These are phyloP conservation scores for Saccharomycopsis sp. DNA, from an alignment of 805 yeast genomes.

Conservation along the genomic window DNA sequence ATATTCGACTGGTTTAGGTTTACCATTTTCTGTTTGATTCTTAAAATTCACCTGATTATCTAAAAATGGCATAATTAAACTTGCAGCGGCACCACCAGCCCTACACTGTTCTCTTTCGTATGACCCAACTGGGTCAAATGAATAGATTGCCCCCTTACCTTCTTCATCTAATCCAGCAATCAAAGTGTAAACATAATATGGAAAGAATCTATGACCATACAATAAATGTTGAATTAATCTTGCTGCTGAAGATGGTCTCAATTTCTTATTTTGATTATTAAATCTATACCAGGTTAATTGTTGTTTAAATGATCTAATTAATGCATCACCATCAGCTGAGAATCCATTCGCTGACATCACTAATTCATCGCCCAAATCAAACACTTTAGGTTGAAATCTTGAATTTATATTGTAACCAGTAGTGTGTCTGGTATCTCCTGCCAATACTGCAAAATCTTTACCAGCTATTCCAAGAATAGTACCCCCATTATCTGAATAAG, in stretches of 20 bases:
- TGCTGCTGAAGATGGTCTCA: slow-evolving; percentile 71
- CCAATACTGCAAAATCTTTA: slow-evolving; percentile 91
- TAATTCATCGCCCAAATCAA: slow-evolving; percentile 81
- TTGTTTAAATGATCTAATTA: slow-evolving; percentile 63
- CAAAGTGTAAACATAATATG: slow-evolving; percentile 92
- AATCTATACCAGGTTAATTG: slow-evolving; percentile 87
- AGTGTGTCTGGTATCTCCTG: slow-evolving; percentile 97
- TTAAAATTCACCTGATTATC: slow-evolving; percentile 96
- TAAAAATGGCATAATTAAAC: slow-evolving; percentile 92
- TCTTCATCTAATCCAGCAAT: slow-evolving; percentile 83
- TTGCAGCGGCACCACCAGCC: slow-evolving; percentile 97
- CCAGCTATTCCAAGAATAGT: slow-evolving; percentile 97
- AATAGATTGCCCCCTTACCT: slow-evolving; percentile 91
- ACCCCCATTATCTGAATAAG: slow-evolving; percentile 94
- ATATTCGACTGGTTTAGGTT: slow-evolving; percentile 51
- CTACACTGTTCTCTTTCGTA: slow-evolving; percentile 96
- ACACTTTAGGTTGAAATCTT: slow-evolving; percentile 85
- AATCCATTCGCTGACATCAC: slow-evolving; percentile 92
- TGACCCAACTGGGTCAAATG: slow-evolving; percentile 97
- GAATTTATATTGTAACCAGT: slow-evolving; percentile 91
- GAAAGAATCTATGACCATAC: slow-evolving; percentile 92
- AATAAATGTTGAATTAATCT: slow-evolving; percentile 83
- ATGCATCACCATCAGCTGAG: slow-evolving; percentile 88
- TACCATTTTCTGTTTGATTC: slow-evolving; percentile 84
- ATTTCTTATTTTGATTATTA: slow-evolving; percentile 62